Conservation (phyloP, 2,329 filamentous ascomycete genomes). For the Colletotrichum melonis region DNA sequence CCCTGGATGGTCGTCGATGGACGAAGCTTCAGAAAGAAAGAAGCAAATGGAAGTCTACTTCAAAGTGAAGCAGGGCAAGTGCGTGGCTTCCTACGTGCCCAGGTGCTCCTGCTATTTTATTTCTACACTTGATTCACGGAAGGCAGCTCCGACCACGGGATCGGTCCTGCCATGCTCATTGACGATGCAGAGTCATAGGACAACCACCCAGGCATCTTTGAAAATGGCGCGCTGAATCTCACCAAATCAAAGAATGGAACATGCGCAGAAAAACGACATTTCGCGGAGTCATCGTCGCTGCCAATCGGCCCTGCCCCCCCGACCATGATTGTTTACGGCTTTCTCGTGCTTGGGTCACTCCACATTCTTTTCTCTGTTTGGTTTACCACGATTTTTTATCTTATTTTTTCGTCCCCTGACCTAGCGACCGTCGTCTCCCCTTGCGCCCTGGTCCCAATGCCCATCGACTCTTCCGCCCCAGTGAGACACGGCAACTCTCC, state of each 20-base stretch:
- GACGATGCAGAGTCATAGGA: not conserved
- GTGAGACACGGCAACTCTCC: not conserved
- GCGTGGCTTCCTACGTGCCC: not conserved
- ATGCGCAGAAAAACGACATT: not conserved
- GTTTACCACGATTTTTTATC: not conserved
- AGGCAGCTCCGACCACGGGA: constrained; percentile 27
- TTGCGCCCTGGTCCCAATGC: not conserved
- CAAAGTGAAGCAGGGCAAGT: not conserved
- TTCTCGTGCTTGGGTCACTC: constrained; percentile 16
- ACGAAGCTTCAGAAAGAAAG: not conserved
- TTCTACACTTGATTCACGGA: constrained; percentile 12
- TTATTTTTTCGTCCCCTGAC: not conserved
- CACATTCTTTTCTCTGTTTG: constrained; percentile 16
- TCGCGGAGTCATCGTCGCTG: constrained; percentile 7
- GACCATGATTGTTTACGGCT: not conserved
- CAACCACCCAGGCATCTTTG: too few relatives aligned
- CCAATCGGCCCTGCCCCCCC: constrained; percentile 28
- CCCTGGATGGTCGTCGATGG: not conserved
- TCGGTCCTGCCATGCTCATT: not conserved
- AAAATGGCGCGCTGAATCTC: not conserved
- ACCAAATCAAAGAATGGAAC: constrained; percentile 8
- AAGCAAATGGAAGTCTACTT: not conserved
- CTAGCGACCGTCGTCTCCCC: not conserved
- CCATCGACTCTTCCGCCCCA: not conserved
- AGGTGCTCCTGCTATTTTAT: constrained; percentile 23